Evolutionary conservation across 345 rosid genomes (phyloP).

Genomic region (Eutrema yunnanense): DNA sequence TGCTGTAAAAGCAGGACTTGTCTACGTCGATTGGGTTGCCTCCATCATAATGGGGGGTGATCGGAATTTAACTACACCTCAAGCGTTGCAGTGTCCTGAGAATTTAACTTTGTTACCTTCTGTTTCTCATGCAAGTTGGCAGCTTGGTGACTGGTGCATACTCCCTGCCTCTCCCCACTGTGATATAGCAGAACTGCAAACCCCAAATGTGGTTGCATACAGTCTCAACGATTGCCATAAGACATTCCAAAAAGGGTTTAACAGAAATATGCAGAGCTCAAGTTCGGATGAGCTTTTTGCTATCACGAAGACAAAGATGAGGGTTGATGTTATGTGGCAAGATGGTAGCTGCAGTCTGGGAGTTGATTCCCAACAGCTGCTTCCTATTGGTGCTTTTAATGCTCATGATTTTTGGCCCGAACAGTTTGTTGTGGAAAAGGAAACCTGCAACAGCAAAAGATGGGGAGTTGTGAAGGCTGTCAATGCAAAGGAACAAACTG

Average conservation of each 20-base stretch:
- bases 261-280: constrained; percentile 26
- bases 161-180: constrained; percentile 38
- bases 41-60: constrained; percentile 39
- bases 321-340: constrained; percentile 84
- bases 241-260: constrained; percentile 33
- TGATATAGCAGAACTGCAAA: constrained; percentile 20
- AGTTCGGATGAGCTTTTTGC: constrained; percentile 40
- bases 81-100: constrained; percentile 46
- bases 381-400: constrained; percentile 54
- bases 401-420: constrained; percentile 90
- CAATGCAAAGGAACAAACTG: constrained; percentile 77
- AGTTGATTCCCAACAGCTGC: constrained; percentile 52
- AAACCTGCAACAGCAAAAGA: constrained; percentile 34
- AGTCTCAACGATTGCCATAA: constrained; percentile 13
- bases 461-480: constrained; percentile 69
- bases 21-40: constrained; percentile 80
- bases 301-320: constrained; percentile 57
- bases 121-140: constrained; percentile 79
- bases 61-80: constrained; percentile 40
- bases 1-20: constrained; percentile 54
- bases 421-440: constrained; percentile 77
- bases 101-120: constrained; percentile 54
- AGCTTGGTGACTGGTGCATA: constrained; percentile 91
- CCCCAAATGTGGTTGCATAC: constrained; percentile 20
- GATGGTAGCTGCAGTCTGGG: constrained; percentile 54